Evolutionary conservation across 1,284 basidiomycete genomes (phyloP).

Genomic region (Peniophora sp.): DNA sequence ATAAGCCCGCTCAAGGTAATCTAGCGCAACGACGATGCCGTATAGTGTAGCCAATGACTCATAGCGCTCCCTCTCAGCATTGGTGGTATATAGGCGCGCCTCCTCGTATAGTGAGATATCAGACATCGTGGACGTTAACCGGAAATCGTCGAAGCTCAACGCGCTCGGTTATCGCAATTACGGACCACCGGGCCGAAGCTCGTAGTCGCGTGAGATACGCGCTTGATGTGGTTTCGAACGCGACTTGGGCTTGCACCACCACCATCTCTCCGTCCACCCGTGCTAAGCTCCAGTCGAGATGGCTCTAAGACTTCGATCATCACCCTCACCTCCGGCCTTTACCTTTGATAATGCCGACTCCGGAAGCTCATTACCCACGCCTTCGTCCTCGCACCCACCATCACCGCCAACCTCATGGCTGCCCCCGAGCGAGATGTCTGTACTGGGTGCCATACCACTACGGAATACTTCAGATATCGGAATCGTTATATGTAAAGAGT

Average conservation of each 20-base stretch:
- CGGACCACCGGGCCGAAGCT: neutral
- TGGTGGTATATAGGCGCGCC: conserved; percentile 81
- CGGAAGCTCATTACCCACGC: conserved; percentile 24
- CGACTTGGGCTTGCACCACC: neutral
- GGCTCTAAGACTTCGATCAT: conserved; percentile 53
- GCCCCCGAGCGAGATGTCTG: conserved; percentile 78
- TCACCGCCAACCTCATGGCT: conserved; percentile 79
- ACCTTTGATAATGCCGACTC: conserved; percentile 46
- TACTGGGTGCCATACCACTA: conserved; percentile 73
- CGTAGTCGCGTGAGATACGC: neutral
- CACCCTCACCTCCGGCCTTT: conserved; percentile 35
- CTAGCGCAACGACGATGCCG: conserved; percentile 85
- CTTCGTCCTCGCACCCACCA: conserved; percentile 17
- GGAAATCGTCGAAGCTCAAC: neutral
- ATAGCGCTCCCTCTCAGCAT: conserved; percentile 84
- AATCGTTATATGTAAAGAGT: conserved; percentile 71
- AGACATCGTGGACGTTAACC: conserved; percentile 1
- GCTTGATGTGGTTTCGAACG: neutral
- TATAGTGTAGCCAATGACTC: conserved; percentile 89
- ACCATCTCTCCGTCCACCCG: neutral
- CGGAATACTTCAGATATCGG: conserved; percentile 47
- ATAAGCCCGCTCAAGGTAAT: conserved; percentile 94
- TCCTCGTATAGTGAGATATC: conserved; percentile 68
- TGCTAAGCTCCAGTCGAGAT: conserved; percentile 22
- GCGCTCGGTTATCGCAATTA: neutral